Conservation (phyloP, 2,329 filamentous ascomycete species). For the Septoria petroselini region DNA sequence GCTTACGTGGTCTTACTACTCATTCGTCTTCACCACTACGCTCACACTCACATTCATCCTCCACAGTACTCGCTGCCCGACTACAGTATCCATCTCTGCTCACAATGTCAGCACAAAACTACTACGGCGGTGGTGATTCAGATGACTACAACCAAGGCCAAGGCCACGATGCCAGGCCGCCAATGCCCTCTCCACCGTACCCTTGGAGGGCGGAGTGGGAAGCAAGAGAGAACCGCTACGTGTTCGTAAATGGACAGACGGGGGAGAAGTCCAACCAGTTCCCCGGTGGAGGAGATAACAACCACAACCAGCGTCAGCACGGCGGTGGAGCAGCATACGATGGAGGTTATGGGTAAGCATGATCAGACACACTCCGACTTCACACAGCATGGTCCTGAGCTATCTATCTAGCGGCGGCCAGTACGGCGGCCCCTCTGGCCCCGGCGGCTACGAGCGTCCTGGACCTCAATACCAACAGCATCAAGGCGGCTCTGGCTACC, state of each 20-base stretch:
- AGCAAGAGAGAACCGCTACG: conserved; percentile 41
- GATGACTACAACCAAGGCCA: too few species aligned
- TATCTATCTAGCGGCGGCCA: conserved; percentile 23
- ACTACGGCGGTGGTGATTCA: too few species aligned
- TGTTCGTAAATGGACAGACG: conserved; percentile 49
- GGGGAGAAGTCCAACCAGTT: conserved; percentile 44
- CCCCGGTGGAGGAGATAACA: conserved; percentile 30
- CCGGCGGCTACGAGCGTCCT: conserved; percentile 19
- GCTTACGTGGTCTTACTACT: too few species aligned
- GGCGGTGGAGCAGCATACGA: conserved; percentile 18
- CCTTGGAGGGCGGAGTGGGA: conserved; percentile 50
- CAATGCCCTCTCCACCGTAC: conserved; percentile 32
- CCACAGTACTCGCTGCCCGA: too few species aligned
- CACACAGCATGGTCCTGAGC: not conserved
- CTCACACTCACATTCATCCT: too few species aligned
- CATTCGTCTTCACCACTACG: too few species aligned
- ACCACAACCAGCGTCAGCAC: conserved; percentile 4
- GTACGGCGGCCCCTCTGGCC: conserved; percentile 22
- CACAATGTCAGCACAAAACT: too few species aligned
- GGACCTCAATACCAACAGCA: conserved; percentile 14
- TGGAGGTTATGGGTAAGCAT: conserved; percentile 22
- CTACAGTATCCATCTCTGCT: too few species aligned
- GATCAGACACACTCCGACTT: too few species aligned
- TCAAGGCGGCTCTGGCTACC: conserved; percentile 16
- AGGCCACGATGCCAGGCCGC: too few species aligned